phyloP scores from a whole-genome alignment of 2,329 filamentous ascomycete species.

The Aspergillus sp. region DNA sequence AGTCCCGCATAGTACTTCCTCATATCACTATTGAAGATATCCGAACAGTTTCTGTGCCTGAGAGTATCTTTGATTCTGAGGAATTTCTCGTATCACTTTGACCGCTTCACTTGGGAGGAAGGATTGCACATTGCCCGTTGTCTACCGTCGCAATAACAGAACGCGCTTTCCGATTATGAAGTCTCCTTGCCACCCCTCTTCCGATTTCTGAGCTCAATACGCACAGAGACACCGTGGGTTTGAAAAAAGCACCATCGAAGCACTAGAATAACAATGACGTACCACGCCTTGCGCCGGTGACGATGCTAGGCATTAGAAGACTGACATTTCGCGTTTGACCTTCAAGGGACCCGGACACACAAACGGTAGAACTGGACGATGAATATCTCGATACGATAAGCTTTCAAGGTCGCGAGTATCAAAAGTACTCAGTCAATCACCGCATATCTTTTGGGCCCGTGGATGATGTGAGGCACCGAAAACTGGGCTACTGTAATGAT shows the following conservation, averaged over 20 bases:
- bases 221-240: not conserved
- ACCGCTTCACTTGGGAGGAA: constrained; percentile 11
- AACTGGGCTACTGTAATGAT: constrained; percentile 1
- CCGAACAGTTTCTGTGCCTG: constrained; percentile 17
- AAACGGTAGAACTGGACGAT: constrained; percentile 51
- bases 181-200: constrained; percentile 6
- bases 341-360: constrained; percentile 40
- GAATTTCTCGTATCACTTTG: constrained; percentile 15
- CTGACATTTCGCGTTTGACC: constrained; percentile 19
- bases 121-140: no score
- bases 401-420: constrained; percentile 61
- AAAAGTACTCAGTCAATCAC: constrained; percentile 62
- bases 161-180: not conserved
- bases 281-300: constrained; percentile 11
- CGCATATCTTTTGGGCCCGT: constrained; percentile 63
- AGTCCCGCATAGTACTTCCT: constrained; percentile 23
- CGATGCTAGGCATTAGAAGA: constrained; percentile 5
- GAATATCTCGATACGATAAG: constrained; percentile 55
- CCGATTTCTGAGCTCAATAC: not conserved
- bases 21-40: constrained; percentile 17
- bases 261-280: constrained; percentile 23
- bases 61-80: constrained; percentile 10
- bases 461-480: constrained; percentile 58
- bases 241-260: not conserved
- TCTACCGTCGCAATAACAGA: not conserved